A percentile compares a stretch with the other conserved stretches of the same genome.
phyloP scores from a whole-genome alignment of 2,329 filamentous ascomycete species.

The Cladosporium halotolerans region DNA sequence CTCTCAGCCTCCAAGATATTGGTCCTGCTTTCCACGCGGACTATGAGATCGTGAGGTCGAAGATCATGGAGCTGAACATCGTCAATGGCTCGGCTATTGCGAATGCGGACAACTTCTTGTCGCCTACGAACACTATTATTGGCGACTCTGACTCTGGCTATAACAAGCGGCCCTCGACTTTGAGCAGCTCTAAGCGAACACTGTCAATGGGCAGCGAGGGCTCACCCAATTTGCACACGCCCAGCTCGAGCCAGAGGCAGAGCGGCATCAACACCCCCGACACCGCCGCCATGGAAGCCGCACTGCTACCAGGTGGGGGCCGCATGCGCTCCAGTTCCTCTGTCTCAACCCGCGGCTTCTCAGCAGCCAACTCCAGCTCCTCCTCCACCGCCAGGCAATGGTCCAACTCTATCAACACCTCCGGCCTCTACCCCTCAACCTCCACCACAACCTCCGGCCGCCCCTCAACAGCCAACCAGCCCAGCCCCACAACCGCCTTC shows the following conservation, averaged over 20 bases:
- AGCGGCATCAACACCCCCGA: slow-evolving; percentile 56
- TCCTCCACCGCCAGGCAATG: slow-evolving; percentile 24
- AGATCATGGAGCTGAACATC: slow-evolving; percentile 65
- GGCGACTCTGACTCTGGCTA: slow-evolving; percentile 31
- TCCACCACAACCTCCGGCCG: slow-evolving; percentile 35
- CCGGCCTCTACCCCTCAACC: slow-evolving; percentile 34
- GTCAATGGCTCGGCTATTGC: slow-evolving; percentile 65
- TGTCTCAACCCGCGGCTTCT: slow-evolving; percentile 40
- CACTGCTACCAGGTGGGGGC: slow-evolving; percentile 19
- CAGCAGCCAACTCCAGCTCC: slow-evolving; percentile 23
- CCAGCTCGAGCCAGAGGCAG: slow-evolving; percentile 44
- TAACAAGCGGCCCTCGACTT: slow-evolving; percentile 35
- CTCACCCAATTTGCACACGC: slow-evolving; percentile 29
- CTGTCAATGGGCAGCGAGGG: slow-evolving; percentile 30
- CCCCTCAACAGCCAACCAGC: slow-evolving; percentile 30
- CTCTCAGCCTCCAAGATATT: slow-evolving; percentile 66
- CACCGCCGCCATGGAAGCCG: slow-evolving; percentile 13
- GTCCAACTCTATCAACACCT: slow-evolving; percentile 18
- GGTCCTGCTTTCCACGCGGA: slow-evolving; percentile 72
- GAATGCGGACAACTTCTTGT: slow-evolving; percentile 54
- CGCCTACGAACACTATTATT: slow-evolving; percentile 41
- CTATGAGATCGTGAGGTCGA: slow-evolving; percentile 68
- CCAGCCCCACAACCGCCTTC: slow-evolving; percentile 14
- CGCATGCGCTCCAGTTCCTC: slow-evolving; percentile 53
- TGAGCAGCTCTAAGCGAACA: slow-evolving; percentile 35